These are phyloP conservation scores for Penicillium capsulatum DNA, from an alignment of 2,329 filamentous ascomycete species.

Conservation along the genomic window DNA sequence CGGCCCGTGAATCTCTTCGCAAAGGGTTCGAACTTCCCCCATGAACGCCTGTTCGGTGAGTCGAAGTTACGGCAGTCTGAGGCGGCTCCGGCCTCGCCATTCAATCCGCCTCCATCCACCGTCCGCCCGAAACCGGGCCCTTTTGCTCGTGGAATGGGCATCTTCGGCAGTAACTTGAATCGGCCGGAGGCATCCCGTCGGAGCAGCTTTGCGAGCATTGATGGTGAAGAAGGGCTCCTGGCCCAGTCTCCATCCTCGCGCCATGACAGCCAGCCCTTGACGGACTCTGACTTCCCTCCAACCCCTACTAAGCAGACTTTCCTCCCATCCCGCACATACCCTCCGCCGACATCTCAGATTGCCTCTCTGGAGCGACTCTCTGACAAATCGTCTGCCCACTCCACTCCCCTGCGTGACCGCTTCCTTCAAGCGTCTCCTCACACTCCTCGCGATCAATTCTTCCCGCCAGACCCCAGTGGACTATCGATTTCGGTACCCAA, in stretches of 20 bases:
- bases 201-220: constrained; percentile 74
- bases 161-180: constrained; percentile 57
- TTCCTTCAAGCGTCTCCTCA: constrained; percentile 59
- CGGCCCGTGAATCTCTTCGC: constrained; percentile 68
- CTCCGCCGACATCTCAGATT: constrained; percentile 31
- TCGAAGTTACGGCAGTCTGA: constrained; percentile 66
- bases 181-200: constrained; percentile 50
- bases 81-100: constrained; percentile 75
- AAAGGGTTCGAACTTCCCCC: constrained; percentile 53
- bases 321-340: constrained; percentile 36
- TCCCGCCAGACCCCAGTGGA: constrained; percentile 74
- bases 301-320: constrained; percentile 74
- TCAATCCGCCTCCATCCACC: constrained; percentile 56
- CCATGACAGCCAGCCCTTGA: constrained; percentile 54
- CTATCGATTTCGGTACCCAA: constrained; percentile 71
- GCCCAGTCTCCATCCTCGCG: constrained; percentile 55
- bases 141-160: constrained; percentile 61
- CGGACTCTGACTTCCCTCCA: constrained; percentile 75
- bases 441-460: constrained; percentile 71
- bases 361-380: constrained; percentile 34
- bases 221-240: constrained; percentile 67
- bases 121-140: constrained; percentile 61
- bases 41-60: constrained; percentile 59
- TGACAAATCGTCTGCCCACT: constrained; percentile 29
- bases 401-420: constrained; percentile 58